These are phyloP conservation scores for Microthyrium microscopicum DNA, from an alignment of 2,329 filamentous ascomycete genomes.

Conservation along the genomic window DNA sequence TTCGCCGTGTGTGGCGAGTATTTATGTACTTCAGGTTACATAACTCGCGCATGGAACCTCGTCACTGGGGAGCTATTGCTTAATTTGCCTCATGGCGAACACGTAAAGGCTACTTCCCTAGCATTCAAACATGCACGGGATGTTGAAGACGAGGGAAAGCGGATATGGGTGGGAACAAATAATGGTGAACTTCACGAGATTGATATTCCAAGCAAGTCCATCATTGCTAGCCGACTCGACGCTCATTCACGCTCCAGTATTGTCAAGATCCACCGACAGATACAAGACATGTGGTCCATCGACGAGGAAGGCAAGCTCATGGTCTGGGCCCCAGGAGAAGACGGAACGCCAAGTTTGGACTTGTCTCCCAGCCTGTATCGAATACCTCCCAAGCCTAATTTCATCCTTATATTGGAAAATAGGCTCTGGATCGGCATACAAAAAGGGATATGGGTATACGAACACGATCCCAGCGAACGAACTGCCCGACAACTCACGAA, in stretches of 20 bases:
- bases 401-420: conserved; percentile 72
- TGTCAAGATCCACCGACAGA: conserved; percentile 69
- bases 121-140: conserved; percentile 70
- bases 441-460: conserved; percentile 74
- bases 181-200: conserved; percentile 78
- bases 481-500: conserved; percentile 48
- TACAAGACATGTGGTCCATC: conserved; percentile 82
- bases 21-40: conserved; percentile 70
- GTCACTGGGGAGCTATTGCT: conserved; percentile 65
- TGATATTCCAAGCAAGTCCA: conserved; percentile 57
- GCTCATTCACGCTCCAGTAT: conserved; percentile 69
- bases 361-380: conserved; percentile 62
- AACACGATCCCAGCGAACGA: conserved; percentile 43
- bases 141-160: conserved; percentile 62
- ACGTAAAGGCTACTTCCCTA: conserved; percentile 62
- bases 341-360: conserved; percentile 56
- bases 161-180: conserved; percentile 81
- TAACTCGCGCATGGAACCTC: conserved; percentile 80
- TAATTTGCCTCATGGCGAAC: conserved; percentile 71
- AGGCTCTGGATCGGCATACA: conserved; percentile 78
- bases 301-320: conserved; percentile 78
- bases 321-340: conserved; percentile 71
- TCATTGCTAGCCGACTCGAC: conserved; percentile 50
- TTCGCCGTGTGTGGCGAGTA: conserved; percentile 80
- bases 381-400: conserved; percentile 65